Conservation (phyloP, 345 rosid species). For the Eucalyptus brandiana region DNA sequence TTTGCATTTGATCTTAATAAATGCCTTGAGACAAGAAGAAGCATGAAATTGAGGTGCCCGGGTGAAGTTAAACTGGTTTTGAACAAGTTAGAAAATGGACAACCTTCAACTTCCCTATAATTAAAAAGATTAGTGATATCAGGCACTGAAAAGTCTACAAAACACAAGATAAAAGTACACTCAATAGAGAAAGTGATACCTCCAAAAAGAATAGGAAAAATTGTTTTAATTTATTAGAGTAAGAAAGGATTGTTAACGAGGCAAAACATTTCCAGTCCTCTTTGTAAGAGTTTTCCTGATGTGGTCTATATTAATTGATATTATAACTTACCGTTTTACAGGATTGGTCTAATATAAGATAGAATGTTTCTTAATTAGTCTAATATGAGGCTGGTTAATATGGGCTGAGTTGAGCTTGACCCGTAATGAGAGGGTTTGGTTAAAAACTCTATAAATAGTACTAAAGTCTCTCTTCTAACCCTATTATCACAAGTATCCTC, state of each 20-base stretch:
- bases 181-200: neutral
- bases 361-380: too few species aligned
- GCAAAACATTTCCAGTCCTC: neutral
- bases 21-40: too few species aligned
- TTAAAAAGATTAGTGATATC: neutral
- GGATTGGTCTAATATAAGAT: too few species aligned
- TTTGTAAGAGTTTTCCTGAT: neutral
- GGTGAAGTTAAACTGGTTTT: too few species aligned
- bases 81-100: neutral
- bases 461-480: fast-evolving
- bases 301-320: too few species aligned
- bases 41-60: too few species aligned
- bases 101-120: neutral
- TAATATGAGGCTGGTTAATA: too few species aligned
- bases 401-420: fast-evolving
- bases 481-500: too few species aligned
- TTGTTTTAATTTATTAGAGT: neutral
- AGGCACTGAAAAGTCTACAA: neutral
- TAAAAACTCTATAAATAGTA: too few species aligned
- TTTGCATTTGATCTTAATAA: too few species aligned
- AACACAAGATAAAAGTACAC: neutral
- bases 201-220: neutral
- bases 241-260: neutral
- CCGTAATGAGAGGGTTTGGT: fast-evolving
- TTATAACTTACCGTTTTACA: too few species aligned